Evolutionary conservation across 23 red algal species (phyloP).

Genomic region (Gracilaria gracilis): DNA sequence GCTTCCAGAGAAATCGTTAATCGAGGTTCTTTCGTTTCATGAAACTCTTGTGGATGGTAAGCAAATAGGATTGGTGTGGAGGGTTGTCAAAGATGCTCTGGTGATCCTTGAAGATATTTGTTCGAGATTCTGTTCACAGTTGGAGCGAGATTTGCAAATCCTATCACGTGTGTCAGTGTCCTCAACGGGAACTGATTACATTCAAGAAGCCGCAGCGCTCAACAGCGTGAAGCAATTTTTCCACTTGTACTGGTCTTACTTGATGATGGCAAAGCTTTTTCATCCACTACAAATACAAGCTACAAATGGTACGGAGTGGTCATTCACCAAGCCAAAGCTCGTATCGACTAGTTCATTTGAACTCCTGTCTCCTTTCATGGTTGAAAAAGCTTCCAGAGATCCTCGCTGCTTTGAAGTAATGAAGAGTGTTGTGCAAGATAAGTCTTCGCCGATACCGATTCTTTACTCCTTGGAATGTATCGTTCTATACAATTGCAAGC

Average conservation of each 20-base stretch:
- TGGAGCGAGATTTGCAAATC: background rate
- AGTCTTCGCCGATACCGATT: constrained; percentile 20
- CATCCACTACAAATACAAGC: background rate
- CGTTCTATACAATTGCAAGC: constrained; percentile 7
- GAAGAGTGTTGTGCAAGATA: background rate
- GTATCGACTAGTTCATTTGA: background rate
- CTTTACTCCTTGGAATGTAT: constrained; percentile 46
- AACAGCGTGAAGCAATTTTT: constrained; percentile 24
- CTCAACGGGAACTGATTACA: constrained; percentile 3
- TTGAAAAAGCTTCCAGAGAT: constrained; percentile 21
- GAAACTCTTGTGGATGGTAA: background rate
- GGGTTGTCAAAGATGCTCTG: background rate
- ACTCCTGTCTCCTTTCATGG: constrained; percentile 42
- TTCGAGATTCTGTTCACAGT: background rate
- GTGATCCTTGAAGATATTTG: background rate
- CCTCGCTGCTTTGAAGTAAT: background rate
- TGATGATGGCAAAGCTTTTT: background rate
- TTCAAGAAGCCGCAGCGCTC: constrained; percentile 25
- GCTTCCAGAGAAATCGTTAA: background rate
- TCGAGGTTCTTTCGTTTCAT: background rate
- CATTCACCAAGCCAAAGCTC: too few species aligned
- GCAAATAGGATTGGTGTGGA: background rate
- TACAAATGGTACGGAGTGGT: background rate
- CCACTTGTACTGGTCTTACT: constrained; percentile 32
- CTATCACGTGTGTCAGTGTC: background rate